Conservation (phyloP, 768 basidiomycete species). For the Lactarius hengduanensis region DNA sequence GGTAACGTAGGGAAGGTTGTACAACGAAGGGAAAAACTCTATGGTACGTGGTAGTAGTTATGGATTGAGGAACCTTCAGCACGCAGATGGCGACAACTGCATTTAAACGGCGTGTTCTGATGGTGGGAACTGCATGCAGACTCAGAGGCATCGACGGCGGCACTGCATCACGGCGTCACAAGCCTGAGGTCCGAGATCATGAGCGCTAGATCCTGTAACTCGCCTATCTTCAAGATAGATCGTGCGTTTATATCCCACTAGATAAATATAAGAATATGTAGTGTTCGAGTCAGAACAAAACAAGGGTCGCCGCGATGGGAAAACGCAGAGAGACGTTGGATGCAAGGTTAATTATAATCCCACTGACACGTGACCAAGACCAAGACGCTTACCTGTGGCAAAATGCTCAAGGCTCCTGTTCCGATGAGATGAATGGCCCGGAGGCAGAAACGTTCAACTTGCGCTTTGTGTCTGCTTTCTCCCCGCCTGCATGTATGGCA, state of each 20-base stretch:
- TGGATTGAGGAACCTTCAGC: not conserved
- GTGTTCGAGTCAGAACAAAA: too few relatives aligned
- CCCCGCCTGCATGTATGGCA: too few relatives aligned
- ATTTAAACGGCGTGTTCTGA: not conserved
- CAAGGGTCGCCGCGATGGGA: not conserved
- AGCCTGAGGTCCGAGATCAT: too few relatives aligned
- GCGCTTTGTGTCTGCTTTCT: not conserved
- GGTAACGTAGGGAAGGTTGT: not conserved
- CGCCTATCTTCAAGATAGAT: not conserved
- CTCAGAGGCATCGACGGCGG: not conserved
- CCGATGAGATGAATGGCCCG: too few relatives aligned
- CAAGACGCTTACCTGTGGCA: too few relatives aligned
- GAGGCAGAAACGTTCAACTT: not conserved
- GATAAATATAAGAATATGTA: not conserved
- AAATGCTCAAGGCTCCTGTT: too few relatives aligned
- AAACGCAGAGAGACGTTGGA: too few relatives aligned
- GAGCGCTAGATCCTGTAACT: not conserved
- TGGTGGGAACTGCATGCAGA: not conserved
- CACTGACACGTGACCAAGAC: too few relatives aligned
- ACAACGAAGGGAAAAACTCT: not conserved
- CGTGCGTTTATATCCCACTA: not conserved
- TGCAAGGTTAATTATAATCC: too few relatives aligned
- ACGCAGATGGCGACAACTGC: not conserved
- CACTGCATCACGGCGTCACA: not conserved
- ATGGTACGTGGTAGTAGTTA: not conserved